Base-by-base conservation (phyloP, 129 eudicot genomes). In the Centaurea solstitialis region DNA sequence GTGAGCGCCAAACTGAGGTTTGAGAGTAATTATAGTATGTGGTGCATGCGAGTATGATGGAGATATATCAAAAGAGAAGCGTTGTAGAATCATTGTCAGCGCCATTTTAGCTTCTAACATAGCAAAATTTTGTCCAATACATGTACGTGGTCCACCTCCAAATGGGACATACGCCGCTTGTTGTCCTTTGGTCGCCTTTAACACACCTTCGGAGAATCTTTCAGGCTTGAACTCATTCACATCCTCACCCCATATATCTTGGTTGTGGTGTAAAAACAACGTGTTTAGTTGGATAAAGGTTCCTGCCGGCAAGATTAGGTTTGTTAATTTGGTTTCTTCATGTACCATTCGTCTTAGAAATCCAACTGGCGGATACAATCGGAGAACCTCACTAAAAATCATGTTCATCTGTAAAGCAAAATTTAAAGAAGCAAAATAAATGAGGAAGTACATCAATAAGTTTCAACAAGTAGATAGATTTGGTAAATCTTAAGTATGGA, bases 1-100 rank as follows among this genome's bases (percentile, higher is more conserved):
- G 26, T 77, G 97, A 75, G 97, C 97, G 41, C 92, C 97, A 82
- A 84, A 84, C 28, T 92, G 97, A 23, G 97, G 94, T 69, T 92
- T 89, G 40, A 92, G 88, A 78, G 87, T 88, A 80, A 79, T 72
- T 11, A 80, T 87, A 33, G 86, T 72, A 10, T 81, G 41, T 9
- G 97, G 97, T 40, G 91, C 97, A 85, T 92, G 94, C 20, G 84
- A 76, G 65, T 92, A 92, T 6, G 93, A 87, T 64, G 92, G 86
- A 9, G 97, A 88, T 23, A 92, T 65, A 53, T 90, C 83, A 47
- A 92, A 84, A 4, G 79, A 75, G 79, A 92, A 92, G 57, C 79
- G 78, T 68, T 84, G 90, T 47, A 92, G 74, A 77, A 92, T 88
- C 91, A 90, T 84, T 3, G 90, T 73, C 62, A 92, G 66, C 7